Percentiles rank a stretch among this genome's conserved stretches.
These are phyloP conservation scores for Agrocybe pediades DNA, from an alignment of 768 basidiomycete genomes.

Conservation along the genomic window DNA sequence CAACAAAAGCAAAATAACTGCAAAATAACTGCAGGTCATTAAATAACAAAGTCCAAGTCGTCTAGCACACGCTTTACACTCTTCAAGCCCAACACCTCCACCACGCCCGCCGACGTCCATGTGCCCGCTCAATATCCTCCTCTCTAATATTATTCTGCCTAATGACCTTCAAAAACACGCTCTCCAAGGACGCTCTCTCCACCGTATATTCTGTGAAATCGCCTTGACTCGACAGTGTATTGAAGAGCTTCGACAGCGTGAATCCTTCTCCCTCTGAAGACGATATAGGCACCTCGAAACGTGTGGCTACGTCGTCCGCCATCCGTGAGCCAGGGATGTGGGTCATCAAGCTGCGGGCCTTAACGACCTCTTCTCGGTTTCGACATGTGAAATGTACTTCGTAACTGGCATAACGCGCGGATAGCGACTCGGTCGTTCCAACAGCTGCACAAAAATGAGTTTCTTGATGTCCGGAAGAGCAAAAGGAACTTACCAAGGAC, in stretches of 20 bases:
- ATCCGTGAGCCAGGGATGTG: slow-evolving; percentile 59
- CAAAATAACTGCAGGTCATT: too few relatives aligned
- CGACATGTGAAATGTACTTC: slow-evolving; percentile 77
- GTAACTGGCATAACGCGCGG: slow-evolving; percentile 69
- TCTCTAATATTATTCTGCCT: slow-evolving; percentile 62
- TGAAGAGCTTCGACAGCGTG: slow-evolving; percentile 61
- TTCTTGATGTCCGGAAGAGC: background rate
- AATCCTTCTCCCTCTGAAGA: too few relatives aligned
- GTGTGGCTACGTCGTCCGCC: slow-evolving; percentile 75
- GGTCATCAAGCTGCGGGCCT: slow-evolving; percentile 63
- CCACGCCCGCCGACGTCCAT: slow-evolving; percentile 5
- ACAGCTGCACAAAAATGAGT: slow-evolving; percentile 44
- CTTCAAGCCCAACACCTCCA: slow-evolving; percentile 11
- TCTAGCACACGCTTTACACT: too few relatives aligned
- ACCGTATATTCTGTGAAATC: slow-evolving; percentile 69
- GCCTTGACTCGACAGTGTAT: slow-evolving; percentile 48
- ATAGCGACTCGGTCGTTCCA: slow-evolving; percentile 64
- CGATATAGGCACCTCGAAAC: slow-evolving; percentile 72
- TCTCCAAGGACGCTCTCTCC: slow-evolving; percentile 68
- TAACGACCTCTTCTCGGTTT: slow-evolving; percentile 57
- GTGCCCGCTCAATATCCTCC: slow-evolving; percentile 28
- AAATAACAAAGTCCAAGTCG: too few relatives aligned
- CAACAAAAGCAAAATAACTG: too few relatives aligned
- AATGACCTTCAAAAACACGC: slow-evolving; percentile 73
- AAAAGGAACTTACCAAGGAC: slow-evolving; percentile 55